These are phyloP conservation scores for Curvularia verruculosa DNA, from an alignment of 2,329 filamentous ascomycete genomes.

Conservation along the genomic window DNA sequence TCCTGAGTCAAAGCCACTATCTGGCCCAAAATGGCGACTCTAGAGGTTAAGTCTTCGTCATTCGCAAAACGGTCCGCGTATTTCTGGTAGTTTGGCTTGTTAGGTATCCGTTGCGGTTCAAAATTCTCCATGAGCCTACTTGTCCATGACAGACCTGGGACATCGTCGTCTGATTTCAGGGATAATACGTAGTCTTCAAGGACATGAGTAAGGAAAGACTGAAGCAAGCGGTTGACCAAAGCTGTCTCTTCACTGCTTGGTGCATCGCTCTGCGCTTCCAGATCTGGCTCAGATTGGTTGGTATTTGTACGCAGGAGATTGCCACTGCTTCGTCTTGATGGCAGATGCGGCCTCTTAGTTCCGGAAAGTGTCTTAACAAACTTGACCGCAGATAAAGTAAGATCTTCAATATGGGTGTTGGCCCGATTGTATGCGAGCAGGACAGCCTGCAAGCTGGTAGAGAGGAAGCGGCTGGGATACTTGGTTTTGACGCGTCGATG, in stretches of 20 bases:
- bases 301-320: conserved; percentile 49
- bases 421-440: conserved; percentile 68
- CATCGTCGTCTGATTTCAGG: conserved; percentile 52
- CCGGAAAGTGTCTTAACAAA: conserved; percentile 73
- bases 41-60: conserved; percentile 64
- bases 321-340: conserved; percentile 63
- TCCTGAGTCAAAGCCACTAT: conserved; percentile 70
- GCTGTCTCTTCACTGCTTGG: conserved; percentile 61
- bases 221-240: conserved; percentile 69
- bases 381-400: conserved; percentile 72
- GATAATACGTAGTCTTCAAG: conserved; percentile 74
- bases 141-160: conserved; percentile 58
- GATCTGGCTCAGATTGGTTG: conserved; percentile 55
- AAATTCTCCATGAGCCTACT: conserved; percentile 70
- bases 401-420: conserved; percentile 63
- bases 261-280: conserved; percentile 58
- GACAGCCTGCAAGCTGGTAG: conserved; percentile 75
- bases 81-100: conserved; percentile 65
- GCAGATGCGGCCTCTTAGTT: conserved; percentile 68
- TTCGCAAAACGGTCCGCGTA: conserved; percentile 69
- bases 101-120: conserved; percentile 63
- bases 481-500: conserved; percentile 78
- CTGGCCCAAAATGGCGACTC: conserved; percentile 73
- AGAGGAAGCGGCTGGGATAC: conserved; percentile 78
- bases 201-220: conserved; percentile 78